A percentile compares a stretch with the other conserved stretches of the same genome.
These are phyloP conservation scores for Ichthyophthirius multifiliis DNA, from an alignment of 169 alveolate species.

Conservation along the genomic window DNA sequence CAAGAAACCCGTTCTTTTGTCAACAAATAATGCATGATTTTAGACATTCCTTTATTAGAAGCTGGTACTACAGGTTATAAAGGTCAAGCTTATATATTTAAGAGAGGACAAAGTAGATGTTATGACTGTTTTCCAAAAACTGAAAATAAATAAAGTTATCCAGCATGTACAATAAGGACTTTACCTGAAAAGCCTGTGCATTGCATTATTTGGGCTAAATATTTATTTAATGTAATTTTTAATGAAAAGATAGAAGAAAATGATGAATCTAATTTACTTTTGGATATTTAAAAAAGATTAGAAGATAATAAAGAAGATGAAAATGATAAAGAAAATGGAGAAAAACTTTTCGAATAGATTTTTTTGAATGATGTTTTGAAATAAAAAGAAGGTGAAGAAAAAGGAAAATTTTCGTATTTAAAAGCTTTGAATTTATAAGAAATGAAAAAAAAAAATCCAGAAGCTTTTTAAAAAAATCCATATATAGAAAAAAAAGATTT, in stretches of 20 bases:
- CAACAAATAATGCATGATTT: slow-evolving; percentile 88
- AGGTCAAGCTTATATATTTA: slow-evolving; percentile 90
- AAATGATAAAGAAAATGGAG: neutral
- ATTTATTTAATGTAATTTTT: slow-evolving; percentile 84
- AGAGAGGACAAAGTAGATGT: slow-evolving; percentile 89
- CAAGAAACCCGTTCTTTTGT: slow-evolving; percentile 94
- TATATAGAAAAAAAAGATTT: neutral
- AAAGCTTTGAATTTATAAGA: neutral
- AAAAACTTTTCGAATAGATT: slow-evolving; percentile 10
- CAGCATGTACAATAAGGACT: slow-evolving; percentile 98
- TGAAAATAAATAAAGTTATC: slow-evolving; percentile 84
- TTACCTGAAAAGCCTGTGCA: slow-evolving; percentile 99
- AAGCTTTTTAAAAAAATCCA: neutral
- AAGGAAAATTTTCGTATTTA: neutral
- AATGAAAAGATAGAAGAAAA: slow-evolving; percentile 33
- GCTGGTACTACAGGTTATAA: slow-evolving; percentile 96
- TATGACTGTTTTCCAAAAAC: slow-evolving; percentile 92
- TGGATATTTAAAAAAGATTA: slow-evolving; percentile 34
- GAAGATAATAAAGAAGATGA: slow-evolving; percentile 9
- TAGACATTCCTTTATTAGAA: slow-evolving; percentile 91
- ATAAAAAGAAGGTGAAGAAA: slow-evolving; percentile 27
- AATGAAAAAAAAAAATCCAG: neutral
- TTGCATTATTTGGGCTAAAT: slow-evolving; percentile 97
- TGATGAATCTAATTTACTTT: slow-evolving; percentile 37
- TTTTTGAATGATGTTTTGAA: slow-evolving; percentile 12